Conservation (phyloP, 2,329 filamentous ascomycete species). For the Colletotrichum sp. region DNA sequence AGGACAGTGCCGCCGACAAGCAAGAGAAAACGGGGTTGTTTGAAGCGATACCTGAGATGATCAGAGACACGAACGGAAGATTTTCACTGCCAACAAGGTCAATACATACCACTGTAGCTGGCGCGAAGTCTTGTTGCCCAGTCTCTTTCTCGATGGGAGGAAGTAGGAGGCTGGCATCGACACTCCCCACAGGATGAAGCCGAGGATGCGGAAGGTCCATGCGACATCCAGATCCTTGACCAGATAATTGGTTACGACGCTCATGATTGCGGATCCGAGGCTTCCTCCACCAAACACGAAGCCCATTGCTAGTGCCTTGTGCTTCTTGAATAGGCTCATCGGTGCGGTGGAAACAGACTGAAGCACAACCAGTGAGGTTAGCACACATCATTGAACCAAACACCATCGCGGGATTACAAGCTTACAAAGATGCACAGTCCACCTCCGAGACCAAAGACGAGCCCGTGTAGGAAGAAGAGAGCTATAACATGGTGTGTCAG, state of each 20-base stretch:
- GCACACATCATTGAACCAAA: background rate
- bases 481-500: slow-evolving; percentile 24
- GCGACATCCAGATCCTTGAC: slow-evolving; percentile 26
- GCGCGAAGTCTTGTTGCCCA: background rate
- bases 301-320: slow-evolving; percentile 30
- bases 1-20: slow-evolving; percentile 26
- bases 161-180: slow-evolving; percentile 31
- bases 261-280: slow-evolving; percentile 31
- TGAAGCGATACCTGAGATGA: slow-evolving; percentile 28
- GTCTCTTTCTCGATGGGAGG: background rate
- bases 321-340: slow-evolving; percentile 28
- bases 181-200: slow-evolving; percentile 30
- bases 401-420: accelerated
- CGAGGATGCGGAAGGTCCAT: slow-evolving; percentile 32
- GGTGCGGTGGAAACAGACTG: slow-evolving; percentile 31
- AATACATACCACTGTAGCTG: slow-evolving; percentile 28
- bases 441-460: slow-evolving; percentile 30
- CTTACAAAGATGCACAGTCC: slow-evolving; percentile 29
- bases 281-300: slow-evolving; percentile 32
- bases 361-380: background rate
- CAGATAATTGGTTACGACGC: slow-evolving; percentile 26
- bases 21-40: slow-evolving; percentile 26
- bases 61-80: background rate
- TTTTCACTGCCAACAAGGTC: accelerated
- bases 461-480: slow-evolving; percentile 29